These are phyloP conservation scores for Triticum aestivum DNA, from an alignment of 176 grass and related monocot genomes.

Conservation along the genomic window DNA sequence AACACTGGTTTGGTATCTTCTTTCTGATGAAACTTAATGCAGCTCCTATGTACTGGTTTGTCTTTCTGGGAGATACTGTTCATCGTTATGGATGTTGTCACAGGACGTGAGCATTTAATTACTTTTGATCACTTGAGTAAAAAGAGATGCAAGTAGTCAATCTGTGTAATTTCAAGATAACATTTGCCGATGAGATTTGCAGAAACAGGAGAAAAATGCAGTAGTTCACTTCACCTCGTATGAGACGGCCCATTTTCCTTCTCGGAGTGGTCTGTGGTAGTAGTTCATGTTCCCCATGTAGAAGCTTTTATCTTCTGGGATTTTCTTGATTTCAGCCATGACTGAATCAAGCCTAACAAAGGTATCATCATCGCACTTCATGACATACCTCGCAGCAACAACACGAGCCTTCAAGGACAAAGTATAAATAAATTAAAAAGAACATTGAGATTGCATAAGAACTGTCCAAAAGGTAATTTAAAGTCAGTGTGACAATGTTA, in stretches of 20 bases:
- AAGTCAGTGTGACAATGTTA: slow-evolving; percentile 10
- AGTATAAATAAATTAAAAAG: not conserved
- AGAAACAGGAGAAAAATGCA: not conserved
- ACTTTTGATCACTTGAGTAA: not conserved
- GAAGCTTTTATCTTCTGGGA: slow-evolving; percentile 55
- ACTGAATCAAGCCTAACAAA: slow-evolving; percentile 65
- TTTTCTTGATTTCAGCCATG: slow-evolving; percentile 53
- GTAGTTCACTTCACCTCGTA: slow-evolving; percentile 52
- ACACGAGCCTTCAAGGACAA: slow-evolving; percentile 45
- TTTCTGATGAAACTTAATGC: not conserved
- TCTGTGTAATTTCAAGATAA: not conserved
- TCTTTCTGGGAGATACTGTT: not conserved
- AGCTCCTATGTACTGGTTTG: not conserved
- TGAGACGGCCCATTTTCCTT: slow-evolving; percentile 78
- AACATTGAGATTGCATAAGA: not conserved
- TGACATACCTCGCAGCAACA: slow-evolving; percentile 54
- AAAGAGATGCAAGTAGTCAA: not conserved
- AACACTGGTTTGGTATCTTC: not conserved
- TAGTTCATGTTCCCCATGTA: slow-evolving; percentile 83
- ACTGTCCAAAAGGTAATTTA: slow-evolving; percentile 12
- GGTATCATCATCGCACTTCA: slow-evolving; percentile 86
- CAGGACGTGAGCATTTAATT: not conserved
- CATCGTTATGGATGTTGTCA: not conserved
- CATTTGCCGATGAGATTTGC: not conserved
- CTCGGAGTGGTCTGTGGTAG: slow-evolving; percentile 62